Evolutionary conservation across 805 yeast genomes (phyloP), one percentile per base, ranked within the genome.

Genomic region (Candida germanica): DNA sequence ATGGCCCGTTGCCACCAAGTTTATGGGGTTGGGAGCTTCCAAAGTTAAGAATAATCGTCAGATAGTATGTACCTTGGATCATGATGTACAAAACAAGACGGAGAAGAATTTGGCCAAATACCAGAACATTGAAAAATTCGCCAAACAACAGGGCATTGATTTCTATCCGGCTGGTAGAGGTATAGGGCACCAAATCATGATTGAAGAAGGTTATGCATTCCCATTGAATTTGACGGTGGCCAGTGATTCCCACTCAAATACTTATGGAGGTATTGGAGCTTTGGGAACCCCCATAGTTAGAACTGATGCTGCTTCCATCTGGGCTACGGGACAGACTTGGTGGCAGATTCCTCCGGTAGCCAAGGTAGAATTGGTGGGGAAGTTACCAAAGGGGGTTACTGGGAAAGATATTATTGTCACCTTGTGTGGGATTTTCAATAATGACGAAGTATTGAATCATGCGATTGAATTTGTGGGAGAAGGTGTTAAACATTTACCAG

Each of bases 271-370:
- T 55, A 71, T 93, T 31, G 98, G 98, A 13, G 71, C 95, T 15
- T 68, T 93, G 39, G 99, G 99, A 35, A 94, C 98, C 3, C 98
- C 99, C 7, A 84, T 93, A 37, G 99, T 93, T 38, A 78, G 99
- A 63, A 93, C 99, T 0, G 99, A 93, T 63, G 98, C 98, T 15
- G 99, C 99, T 3, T 79, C 97, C 7, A 91, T 93, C 47, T 93
- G 99, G 99, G 98, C 99, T 9, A 93, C 99, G 0, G 98, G 98
- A 26, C 95, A 88, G 66, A 93, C 98, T 3, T 93, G 99, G 99
- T 93, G 98, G 98, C 98, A 94, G 75, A 87, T 93, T 37, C 99
- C 99, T 3, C 98, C 98, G 0, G 98, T 93, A 16, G 98, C 98
- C 23, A 79, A 80, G 52, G 98, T 93, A 7, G 94, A 87, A 59